Evolutionary conservation across 2,329 filamentous ascomycete species (phyloP).

Genomic region (Trichoderma guizhouense): DNA sequence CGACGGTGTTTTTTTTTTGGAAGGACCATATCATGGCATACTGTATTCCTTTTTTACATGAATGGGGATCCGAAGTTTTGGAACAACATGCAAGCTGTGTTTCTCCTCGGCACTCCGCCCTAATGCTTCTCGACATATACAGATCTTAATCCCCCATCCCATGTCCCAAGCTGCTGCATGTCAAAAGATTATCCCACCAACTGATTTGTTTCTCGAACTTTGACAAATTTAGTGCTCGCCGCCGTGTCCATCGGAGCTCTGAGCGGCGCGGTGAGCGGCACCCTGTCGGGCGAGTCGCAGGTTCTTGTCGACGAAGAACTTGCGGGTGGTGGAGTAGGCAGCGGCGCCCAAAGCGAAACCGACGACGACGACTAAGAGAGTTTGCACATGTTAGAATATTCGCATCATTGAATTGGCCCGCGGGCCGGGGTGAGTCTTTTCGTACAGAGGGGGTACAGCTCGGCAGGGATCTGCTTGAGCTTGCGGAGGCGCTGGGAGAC

Average conservation of each 20-base stretch:
- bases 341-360: conserved; percentile 79
- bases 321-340: conserved; percentile 75
- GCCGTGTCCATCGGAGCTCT: background rate
- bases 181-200: conserved; percentile 16
- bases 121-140: conserved; percentile 21
- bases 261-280: conserved; percentile 38
- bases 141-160: conserved; percentile 14
- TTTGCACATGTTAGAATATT: conserved; percentile 25
- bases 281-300: conserved; percentile 79
- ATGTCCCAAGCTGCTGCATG: conserved; percentile 12
- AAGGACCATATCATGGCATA: conserved; percentile 21
- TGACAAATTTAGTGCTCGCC: conserved; percentile 21
- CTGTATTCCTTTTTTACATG: conserved; percentile 16
- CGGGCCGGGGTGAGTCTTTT: conserved; percentile 5
- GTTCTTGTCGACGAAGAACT: conserved; percentile 86
- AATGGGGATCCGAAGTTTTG: background rate
- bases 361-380: conserved; percentile 71
- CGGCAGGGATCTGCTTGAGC: conserved; percentile 84
- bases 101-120: conserved; percentile 21
- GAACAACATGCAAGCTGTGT: conserved; percentile 14
- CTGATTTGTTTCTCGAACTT: conserved; percentile 8
- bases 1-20: conserved; percentile 40
- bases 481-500: conserved; percentile 91
- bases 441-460: conserved; percentile 90
- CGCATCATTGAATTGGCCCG: background rate